Conservation (phyloP, 108 stramenopile species). For the Cyclotella baltica region DNA sequence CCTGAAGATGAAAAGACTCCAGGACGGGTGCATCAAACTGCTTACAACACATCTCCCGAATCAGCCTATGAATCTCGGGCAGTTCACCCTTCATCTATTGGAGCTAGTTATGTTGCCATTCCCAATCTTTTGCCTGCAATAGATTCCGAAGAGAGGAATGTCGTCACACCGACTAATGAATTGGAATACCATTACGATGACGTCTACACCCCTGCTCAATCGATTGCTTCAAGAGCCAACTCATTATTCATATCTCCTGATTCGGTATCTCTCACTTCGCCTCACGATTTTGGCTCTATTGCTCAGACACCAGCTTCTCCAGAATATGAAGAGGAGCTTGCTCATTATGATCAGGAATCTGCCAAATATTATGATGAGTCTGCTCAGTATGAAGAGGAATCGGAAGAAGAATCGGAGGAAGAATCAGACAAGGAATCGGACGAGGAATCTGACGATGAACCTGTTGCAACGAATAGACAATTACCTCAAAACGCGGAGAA, state of each 20-base stretch:
- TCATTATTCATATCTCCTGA: slow-evolving; percentile 33
- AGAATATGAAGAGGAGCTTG: too few species aligned
- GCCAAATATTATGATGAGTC: too few species aligned
- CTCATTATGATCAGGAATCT: too few species aligned
- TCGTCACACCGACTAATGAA: slow-evolving; percentile 19
- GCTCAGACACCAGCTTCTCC: not conserved
- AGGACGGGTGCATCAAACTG: not conserved
- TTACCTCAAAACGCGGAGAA: too few species aligned
- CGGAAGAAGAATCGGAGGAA: too few species aligned
- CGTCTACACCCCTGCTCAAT: slow-evolving; percentile 3
- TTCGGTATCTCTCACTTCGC: slow-evolving; percentile 18
- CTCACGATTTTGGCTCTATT: slow-evolving; percentile 29
- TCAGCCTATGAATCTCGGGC: not conserved
- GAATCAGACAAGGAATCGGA: too few species aligned
- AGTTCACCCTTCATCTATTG: not conserved
- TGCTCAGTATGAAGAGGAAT: too few species aligned
- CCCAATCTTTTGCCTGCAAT: not conserved
- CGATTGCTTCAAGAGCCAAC: slow-evolving; percentile 12
- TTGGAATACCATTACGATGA: not conserved
- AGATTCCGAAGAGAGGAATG: slow-evolving; percentile 8
- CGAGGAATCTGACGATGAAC: too few species aligned
- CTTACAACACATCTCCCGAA: not conserved
- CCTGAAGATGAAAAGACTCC: not conserved
- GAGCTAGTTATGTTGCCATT: not conserved
- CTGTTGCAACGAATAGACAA: too few species aligned